These are phyloP conservation scores for Pharus latifolius DNA, from an alignment of 176 grass and related monocot genomes.

Conservation along the genomic window DNA sequence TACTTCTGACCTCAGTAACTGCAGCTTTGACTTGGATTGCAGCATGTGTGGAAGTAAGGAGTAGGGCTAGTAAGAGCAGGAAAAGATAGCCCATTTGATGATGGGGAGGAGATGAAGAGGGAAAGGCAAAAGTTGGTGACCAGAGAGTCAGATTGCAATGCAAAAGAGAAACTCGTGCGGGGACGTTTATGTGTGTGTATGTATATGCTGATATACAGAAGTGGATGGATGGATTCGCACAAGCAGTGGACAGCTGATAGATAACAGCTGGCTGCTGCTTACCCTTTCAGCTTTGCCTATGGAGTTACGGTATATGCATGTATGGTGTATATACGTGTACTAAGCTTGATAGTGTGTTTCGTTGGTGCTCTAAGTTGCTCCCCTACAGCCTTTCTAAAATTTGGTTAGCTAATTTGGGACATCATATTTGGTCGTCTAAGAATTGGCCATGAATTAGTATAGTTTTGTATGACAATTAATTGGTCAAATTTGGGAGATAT, in stretches of 20 bases:
- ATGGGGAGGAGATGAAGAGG: background rate
- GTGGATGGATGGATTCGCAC: conserved; percentile 7
- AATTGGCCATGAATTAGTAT: too few relatives aligned
- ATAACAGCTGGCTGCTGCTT: conserved; percentile 7
- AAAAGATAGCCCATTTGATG: conserved; percentile 26
- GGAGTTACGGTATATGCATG: background rate
- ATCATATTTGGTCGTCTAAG: too few relatives aligned
- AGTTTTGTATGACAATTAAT: too few relatives aligned
- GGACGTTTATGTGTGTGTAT: conserved; percentile 26
- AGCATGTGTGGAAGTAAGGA: conserved; percentile 5
- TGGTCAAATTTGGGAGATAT: too few relatives aligned
- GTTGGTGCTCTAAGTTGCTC: too few relatives aligned
- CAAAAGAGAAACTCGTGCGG: too few relatives aligned
- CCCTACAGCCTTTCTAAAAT: too few relatives aligned
- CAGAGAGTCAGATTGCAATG: background rate
- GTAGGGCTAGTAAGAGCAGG: conserved; percentile 16
- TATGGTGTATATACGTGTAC: too few relatives aligned
- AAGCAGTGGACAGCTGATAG: conserved; percentile 27
- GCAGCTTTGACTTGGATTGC: background rate
- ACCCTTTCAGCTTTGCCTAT: background rate
- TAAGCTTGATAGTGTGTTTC: too few relatives aligned
- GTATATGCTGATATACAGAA: background rate
- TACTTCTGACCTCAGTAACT: conserved; percentile 18
- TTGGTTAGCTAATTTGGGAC: too few relatives aligned
- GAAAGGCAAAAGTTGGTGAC: conserved; percentile 34